phyloP scores from a whole-genome alignment of 2,329 filamentous ascomycete species.

The Emmonsiellopsis sp. region DNA sequence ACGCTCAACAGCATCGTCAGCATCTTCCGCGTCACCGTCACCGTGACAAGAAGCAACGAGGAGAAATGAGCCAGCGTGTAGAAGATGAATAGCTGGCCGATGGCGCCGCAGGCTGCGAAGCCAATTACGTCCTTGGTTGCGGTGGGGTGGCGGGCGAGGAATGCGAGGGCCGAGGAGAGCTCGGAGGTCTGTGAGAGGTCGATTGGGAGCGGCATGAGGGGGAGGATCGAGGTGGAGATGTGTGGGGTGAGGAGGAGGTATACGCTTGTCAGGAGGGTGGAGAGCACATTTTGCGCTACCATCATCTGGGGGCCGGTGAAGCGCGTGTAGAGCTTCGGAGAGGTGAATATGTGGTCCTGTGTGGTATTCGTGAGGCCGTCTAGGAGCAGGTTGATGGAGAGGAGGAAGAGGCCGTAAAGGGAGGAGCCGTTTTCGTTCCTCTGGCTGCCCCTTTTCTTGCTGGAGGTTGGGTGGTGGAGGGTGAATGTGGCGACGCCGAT shows the following conservation, averaged over 20 bases:
- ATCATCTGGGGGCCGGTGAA: slow-evolving; percentile 98
- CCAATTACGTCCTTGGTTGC: slow-evolving; percentile 83
- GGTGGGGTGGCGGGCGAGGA: slow-evolving; percentile 67
- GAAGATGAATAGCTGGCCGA: slow-evolving; percentile 97
- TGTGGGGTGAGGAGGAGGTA: slow-evolving; percentile 75
- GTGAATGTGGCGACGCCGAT: slow-evolving; percentile 92
- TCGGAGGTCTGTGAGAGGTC: slow-evolving; percentile 57
- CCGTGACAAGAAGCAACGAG: slow-evolving; percentile 83
- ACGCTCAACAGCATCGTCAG: slow-evolving; percentile 97
- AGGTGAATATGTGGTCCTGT: slow-evolving; percentile 84
- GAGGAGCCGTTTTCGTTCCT: slow-evolving; percentile 55
- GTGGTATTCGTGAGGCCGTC: slow-evolving; percentile 95
- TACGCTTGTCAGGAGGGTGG: slow-evolving; percentile 61
- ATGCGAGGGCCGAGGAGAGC: slow-evolving; percentile 66
- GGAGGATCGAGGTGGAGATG: slow-evolving; percentile 57
- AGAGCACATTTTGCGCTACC: slow-evolving; percentile 91
- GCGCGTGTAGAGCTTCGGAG: slow-evolving; percentile 54
- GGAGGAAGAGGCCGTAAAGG: slow-evolving; percentile 61
- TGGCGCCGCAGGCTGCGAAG: slow-evolving; percentile 80
- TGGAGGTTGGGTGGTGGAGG: slow-evolving; percentile 63
- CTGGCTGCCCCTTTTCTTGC: slow-evolving; percentile 40
- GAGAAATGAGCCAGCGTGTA: slow-evolving; percentile 90
- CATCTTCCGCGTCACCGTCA: slow-evolving; percentile 98
- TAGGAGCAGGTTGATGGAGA: slow-evolving; percentile 84
- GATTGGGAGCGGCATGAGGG: slow-evolving; percentile 56